phyloP scores from a whole-genome alignment of 75 land plant genomes.

The Pseudotsuga menziesii region DNA sequence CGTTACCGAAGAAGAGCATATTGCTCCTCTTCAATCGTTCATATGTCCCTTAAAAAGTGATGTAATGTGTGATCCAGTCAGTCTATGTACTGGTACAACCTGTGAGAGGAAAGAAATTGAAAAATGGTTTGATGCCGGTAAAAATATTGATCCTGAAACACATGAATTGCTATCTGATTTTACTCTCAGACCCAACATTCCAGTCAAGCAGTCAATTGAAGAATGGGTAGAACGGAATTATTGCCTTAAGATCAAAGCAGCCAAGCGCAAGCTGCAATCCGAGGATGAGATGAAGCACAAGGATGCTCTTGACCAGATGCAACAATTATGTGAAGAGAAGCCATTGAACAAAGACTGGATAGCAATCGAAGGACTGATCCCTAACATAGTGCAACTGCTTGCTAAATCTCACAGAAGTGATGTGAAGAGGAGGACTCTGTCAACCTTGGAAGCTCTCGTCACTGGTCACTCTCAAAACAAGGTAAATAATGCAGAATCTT shows the following conservation, averaged over 20 bases:
- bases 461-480: conserved; percentile 38
- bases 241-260: conserved; percentile 44
- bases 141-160: conserved; percentile 44
- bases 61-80: conserved; percentile 61
- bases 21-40: conserved; percentile 42
- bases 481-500: conserved; percentile 17
- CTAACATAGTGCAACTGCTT: conserved; percentile 22
- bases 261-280: conserved; percentile 31
- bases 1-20: conserved; percentile 14
- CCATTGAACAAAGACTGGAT: conserved; percentile 56
- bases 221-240: conserved; percentile 64
- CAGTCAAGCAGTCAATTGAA: conserved; percentile 46
- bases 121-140: conserved; percentile 40
- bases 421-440: conserved; percentile 26
- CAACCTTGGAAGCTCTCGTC: conserved; percentile 30
- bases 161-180: conserved; percentile 33
- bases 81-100: conserved; percentile 38
- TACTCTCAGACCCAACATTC: conserved; percentile 35
- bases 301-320: conserved; percentile 38
- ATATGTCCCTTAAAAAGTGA: conserved; percentile 34
- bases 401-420: conserved; percentile 23
- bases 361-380: conserved; percentile 43
- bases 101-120: conserved; percentile 45
- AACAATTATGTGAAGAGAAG: conserved; percentile 32
- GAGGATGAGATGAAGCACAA: conserved; percentile 14